Percentiles rank a stretch among this genome's conserved stretches.
Evolutionary conservation across 495 filamentous ascomycete species (phyloP).

Genomic region (Parathielavia appendiculata): DNA sequence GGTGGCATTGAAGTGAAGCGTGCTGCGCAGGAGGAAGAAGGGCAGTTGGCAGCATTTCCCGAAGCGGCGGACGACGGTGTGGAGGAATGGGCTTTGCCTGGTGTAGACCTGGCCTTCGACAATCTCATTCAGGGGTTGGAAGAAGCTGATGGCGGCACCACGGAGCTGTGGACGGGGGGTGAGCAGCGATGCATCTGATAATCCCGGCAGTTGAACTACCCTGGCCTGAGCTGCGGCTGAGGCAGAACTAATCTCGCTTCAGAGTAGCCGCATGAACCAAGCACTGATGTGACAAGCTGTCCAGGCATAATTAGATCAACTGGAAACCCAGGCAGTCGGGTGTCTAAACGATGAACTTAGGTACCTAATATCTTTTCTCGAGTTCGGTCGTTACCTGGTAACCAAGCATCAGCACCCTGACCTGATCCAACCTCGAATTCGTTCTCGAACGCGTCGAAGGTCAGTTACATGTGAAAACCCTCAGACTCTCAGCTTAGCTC

Average conservation of each 20-base stretch:
- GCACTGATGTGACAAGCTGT: background rate
- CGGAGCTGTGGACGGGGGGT: constrained; percentile 1
- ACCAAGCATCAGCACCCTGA: no score
- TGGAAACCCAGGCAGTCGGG: background rate
- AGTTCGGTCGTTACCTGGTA: no score
- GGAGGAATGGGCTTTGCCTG: constrained; percentile 8
- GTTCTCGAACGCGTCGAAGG: no score
- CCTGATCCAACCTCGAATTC: no score
- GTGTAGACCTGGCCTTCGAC: constrained; percentile 14
- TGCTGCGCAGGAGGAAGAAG: background rate
- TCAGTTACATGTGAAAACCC: no score
- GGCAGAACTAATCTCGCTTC: background rate
- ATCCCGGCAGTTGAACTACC: no score
- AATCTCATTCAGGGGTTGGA: background rate
- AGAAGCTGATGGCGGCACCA: background rate
- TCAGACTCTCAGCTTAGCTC: no score
- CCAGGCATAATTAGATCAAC: background rate
- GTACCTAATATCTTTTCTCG: background rate
- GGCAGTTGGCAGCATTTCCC: background rate
- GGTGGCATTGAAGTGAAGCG: constrained; percentile 20
- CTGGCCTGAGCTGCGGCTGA: background rate
- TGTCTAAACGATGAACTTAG: no score
- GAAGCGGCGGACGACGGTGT: background rate
- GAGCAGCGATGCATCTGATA: background rate
- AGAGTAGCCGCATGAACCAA: background rate